A percentile compares a stretch with the other conserved stretches of the same genome.
phyloP scores from a whole-genome alignment of 208 protist genomes.

The Phytomonas serpens region DNA sequence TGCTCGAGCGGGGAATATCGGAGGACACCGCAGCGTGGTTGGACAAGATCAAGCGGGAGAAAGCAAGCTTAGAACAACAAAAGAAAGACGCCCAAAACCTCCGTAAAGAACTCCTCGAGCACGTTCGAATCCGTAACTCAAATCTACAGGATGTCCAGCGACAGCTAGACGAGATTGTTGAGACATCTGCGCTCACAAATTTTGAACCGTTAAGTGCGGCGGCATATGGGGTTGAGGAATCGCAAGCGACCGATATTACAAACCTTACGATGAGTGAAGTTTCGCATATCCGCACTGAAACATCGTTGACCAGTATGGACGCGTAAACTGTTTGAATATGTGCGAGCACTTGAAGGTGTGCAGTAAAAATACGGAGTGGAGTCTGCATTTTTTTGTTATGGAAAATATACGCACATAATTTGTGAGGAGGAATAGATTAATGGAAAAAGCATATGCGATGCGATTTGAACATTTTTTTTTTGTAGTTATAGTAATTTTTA shows the following conservation, averaged over 20 bases:
- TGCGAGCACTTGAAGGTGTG: neutral
- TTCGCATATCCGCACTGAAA: neutral
- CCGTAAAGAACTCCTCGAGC: constrained; percentile 48
- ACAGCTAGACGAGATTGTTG: constrained; percentile 15
- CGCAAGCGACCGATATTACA: neutral
- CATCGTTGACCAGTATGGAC: neutral
- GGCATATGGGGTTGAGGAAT: neutral
- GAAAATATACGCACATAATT: neutral
- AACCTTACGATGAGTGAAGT: neutral
- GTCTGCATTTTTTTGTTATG: neutral
- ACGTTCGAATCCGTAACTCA: constrained; percentile 42
- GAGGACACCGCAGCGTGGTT: constrained; percentile 37
- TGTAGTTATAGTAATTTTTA: neutral
- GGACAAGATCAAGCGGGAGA: constrained; percentile 42
- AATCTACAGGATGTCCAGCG: constrained; percentile 46
- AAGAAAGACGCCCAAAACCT: constrained; percentile 34
- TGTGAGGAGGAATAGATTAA: neutral
- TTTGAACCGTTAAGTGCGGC: neutral
- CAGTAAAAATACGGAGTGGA: neutral
- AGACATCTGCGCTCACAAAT: neutral
- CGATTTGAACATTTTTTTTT: neutral
- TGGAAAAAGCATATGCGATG: neutral
- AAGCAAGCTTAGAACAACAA: constrained; percentile 43
- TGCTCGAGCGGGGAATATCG: constrained; percentile 30
- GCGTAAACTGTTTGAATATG: neutral